Conservation (phyloP, 306 rosid species). For the Cucumis cinereus region DNA sequence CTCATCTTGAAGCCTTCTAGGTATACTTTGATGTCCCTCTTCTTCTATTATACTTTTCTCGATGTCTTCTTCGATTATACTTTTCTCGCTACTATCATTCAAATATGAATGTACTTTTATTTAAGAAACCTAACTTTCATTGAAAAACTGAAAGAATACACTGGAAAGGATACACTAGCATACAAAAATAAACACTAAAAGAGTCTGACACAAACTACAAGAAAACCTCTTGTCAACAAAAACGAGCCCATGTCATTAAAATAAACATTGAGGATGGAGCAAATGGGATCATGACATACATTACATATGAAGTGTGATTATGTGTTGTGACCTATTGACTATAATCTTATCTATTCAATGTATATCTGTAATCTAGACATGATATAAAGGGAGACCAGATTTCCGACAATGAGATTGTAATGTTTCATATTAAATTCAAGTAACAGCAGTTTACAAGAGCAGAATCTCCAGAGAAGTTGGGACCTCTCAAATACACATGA, state of each 20-base stretch:
- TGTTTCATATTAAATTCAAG: background rate
- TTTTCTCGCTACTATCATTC: too few species aligned
- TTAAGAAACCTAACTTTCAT: too few species aligned
- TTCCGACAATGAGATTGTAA: background rate
- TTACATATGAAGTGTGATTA: background rate
- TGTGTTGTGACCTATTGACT: background rate
- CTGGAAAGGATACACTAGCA: too few species aligned
- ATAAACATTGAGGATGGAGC: too few species aligned
- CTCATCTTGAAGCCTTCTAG: too few species aligned
- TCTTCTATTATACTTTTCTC: too few species aligned
- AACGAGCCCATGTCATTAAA: background rate
- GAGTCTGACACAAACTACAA: background rate
- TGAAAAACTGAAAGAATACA: too few species aligned
- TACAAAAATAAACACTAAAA: too few species aligned
- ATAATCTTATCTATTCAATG: background rate
- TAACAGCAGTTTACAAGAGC: background rate
- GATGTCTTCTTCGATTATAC: too few species aligned
- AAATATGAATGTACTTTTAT: too few species aligned
- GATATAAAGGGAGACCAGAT: background rate
- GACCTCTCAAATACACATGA: background rate
- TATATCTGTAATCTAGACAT: background rate
- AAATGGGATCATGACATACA: background rate
- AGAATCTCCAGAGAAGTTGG: constrained; percentile 1
- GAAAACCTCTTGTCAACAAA: background rate
- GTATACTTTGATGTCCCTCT: too few species aligned